Percentiles rank a stretch among this genome's conserved stretches.
phyloP scores from a whole-genome alignment of 208 protist species.

The Trypanosoma congolense region DNA sequence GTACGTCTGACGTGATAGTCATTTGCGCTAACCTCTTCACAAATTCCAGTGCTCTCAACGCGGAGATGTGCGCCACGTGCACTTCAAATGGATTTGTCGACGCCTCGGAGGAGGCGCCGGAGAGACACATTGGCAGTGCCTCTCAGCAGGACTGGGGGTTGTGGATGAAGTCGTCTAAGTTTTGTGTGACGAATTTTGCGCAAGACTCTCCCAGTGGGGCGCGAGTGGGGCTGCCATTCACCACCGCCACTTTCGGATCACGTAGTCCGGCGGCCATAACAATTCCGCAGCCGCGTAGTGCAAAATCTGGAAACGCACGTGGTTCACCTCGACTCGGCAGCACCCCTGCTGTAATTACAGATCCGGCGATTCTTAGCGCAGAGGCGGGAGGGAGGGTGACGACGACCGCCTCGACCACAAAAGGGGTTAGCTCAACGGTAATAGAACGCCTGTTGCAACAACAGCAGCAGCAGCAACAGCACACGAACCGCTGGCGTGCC shows the following conservation, averaged over 20 bases:
- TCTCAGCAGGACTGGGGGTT: constrained; percentile 46
- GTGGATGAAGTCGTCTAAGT: constrained; percentile 73
- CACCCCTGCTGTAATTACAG: constrained; percentile 40
- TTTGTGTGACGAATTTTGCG: constrained; percentile 26
- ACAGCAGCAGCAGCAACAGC: constrained; percentile 40
- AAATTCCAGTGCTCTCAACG: constrained; percentile 21
- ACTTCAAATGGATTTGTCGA: constrained; percentile 53
- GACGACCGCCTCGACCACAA: constrained; percentile 4
- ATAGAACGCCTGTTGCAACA: constrained; percentile 31
- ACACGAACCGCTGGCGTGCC: constrained; percentile 39
- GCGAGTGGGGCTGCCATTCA: constrained; percentile 30
- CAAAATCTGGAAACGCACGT: constrained; percentile 52
- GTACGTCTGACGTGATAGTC: constrained; percentile 36
- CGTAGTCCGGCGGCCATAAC: constrained; percentile 46
- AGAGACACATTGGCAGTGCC: constrained; percentile 20
- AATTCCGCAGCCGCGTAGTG: constrained; percentile 82
- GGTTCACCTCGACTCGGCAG: constrained; percentile 34
- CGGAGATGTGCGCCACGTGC: constrained; percentile 41
- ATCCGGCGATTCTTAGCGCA: constrained; percentile 74
- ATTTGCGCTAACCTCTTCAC: constrained; percentile 60
- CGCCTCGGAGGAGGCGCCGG: constrained; percentile 55
- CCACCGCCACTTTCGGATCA: constrained; percentile 32
- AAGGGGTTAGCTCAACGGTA: constrained; percentile 16
- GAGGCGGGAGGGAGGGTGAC: constrained; percentile 43
- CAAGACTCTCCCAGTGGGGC: constrained; percentile 30